Evolutionary conservation across 208 protist species (phyloP).

Genomic region (Tritrichomonas foetus): DNA sequence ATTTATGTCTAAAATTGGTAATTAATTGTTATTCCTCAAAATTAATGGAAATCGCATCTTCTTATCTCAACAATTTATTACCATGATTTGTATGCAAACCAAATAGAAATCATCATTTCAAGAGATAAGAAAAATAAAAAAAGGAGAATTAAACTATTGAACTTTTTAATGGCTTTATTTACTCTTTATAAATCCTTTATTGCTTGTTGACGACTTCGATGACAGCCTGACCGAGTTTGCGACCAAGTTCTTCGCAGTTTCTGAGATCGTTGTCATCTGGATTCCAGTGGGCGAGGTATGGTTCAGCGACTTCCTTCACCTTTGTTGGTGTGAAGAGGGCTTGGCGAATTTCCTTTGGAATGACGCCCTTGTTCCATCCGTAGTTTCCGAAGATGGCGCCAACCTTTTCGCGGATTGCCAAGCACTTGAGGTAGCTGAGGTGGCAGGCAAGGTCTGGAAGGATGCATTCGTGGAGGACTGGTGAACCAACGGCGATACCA

Average conservation of each 20-base stretch:
- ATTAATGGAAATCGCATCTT: too few species aligned
- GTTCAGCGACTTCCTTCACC: background rate
- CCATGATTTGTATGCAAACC: too few species aligned
- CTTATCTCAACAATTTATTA: too few species aligned
- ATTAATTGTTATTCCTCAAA: too few species aligned
- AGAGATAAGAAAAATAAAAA: too few species aligned
- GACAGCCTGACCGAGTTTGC: background rate
- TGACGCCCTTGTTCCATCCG: background rate
- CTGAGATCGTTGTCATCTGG: background rate
- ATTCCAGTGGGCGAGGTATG: background rate
- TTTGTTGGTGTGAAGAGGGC: background rate
- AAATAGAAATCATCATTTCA: too few species aligned
- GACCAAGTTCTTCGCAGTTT: background rate
- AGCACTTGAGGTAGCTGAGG: conserved; percentile 14
- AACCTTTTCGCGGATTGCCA: background rate
- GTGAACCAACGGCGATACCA: background rate
- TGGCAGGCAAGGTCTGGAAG: background rate
- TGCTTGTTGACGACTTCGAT: too few species aligned
- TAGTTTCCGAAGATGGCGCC: conserved; percentile 5
- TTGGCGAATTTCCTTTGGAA: background rate
- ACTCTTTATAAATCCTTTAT: too few species aligned
- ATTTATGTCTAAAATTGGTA: too few species aligned
- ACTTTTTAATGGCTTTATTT: too few species aligned
- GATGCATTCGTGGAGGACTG: background rate
- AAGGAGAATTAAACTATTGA: too few species aligned